Evolutionary conservation across 2,329 filamentous ascomycete genomes (phyloP), one percentile per base, ranked within the genome.

Genomic region (Beauveria rudraprayagi): DNA sequence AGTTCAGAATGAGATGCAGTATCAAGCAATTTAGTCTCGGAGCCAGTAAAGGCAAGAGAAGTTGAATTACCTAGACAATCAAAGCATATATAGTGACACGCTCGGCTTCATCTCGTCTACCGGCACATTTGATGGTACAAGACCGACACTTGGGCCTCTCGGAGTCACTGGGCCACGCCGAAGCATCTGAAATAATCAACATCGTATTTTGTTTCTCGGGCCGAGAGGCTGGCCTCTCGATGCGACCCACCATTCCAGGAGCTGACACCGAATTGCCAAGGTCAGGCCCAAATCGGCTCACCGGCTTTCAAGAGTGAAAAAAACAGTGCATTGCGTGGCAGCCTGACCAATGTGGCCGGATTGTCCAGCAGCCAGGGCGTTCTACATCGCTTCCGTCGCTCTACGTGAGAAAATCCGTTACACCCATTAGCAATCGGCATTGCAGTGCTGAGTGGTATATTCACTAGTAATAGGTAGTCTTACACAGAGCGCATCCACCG

Each of bases 401-500:
- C 34, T 50, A 41, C 30, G 14, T 50, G 19, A 40, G n/a, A 34
- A 14, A 40, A 30, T 47, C 14, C 43, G 14, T 9, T 3, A 24
- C 41, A 26, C 19, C 28, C 41, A 56, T 48, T 17, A 7, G 37
- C 17, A 55, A 41, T 30, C 16, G 5, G 9, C 16, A 44, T 17
- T 28, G 44, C 24, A 53, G 37, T 53, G 56, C 11, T 60, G 48
- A 60, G 40, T 51, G 34, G 55, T 52, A 53, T 60, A 60, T 60
- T 60, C 22, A 53, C 47, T 60, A 60, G 24, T 51, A 48, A 51
- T 60, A 16, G 11, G 11, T 37, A 60, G 47, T 60, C 56, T 60
- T 60, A 60, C 56, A 60, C 56, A 48, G 40, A 53, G 56, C 44
- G 30, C 26, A 40, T 50, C 43, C 55, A 44, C 34, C 44, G 40